phyloP scores from a whole-genome alignment of 1,284 basidiomycete genomes.

The Pulveroboletus sp. region DNA sequence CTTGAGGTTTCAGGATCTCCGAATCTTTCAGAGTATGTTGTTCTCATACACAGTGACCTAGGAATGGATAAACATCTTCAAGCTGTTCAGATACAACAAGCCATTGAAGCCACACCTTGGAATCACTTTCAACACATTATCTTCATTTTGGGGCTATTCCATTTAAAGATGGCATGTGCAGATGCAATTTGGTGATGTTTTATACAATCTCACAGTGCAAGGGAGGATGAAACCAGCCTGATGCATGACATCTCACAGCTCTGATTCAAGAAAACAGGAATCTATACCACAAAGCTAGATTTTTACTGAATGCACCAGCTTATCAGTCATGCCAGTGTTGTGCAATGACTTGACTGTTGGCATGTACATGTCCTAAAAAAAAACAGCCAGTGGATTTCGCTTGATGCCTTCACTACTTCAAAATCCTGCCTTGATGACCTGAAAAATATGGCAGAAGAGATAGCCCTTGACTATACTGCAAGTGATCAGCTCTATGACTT shows the following conservation, averaged over 20 bases:
- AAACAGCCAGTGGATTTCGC: no score
- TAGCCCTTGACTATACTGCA: no score
- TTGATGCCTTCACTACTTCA: no score
- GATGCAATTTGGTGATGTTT: constrained; percentile 39
- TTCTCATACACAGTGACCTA: constrained; percentile 32
- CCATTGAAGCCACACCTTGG: constrained; percentile 20
- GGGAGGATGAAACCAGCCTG: constrained; percentile 8
- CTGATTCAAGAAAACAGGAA: not conserved
- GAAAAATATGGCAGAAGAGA: no score
- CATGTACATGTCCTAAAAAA: not conserved
- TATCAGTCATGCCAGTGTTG: constrained; percentile 2
- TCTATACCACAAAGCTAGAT: not conserved
- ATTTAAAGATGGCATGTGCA: constrained; percentile 37
- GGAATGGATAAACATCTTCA: constrained; percentile 24
- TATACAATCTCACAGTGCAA: no score
- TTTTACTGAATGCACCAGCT: constrained; percentile 9
- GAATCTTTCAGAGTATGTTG: no score
- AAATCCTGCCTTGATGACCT: no score
- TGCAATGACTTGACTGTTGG: constrained; percentile 2
- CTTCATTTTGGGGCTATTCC: constrained; percentile 34
- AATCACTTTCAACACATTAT: constrained; percentile 25
- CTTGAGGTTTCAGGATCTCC: no score
- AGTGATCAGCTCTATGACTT: no score
- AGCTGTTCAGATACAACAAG: not conserved
- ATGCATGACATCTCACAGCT: constrained; percentile 5